Base-by-base conservation (phyloP, 352 stramenopile species). In the Phytophthora citricola region DNA sequence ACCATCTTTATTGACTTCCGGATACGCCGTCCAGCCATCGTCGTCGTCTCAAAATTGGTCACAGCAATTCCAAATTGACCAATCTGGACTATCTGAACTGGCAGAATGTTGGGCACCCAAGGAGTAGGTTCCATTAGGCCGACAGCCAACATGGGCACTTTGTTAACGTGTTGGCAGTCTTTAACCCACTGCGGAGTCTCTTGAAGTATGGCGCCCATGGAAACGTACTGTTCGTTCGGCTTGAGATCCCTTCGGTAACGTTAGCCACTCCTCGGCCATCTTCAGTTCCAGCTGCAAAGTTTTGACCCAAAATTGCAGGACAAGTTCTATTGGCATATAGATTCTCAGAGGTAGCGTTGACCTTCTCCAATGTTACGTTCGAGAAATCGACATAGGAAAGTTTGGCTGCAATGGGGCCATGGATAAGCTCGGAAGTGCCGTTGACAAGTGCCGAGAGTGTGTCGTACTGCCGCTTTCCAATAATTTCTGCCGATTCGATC, bases 11-110 rank as follows among this genome's bases (percentile, higher is more conserved):
- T 38, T 0, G 75, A 78, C 2, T 62, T 20, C 11, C 74, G 64
- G 11, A 91, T 83, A 3, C 83, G 69, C 26, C 79, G 63, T 3
- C 83, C 83, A 15, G 81, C 51, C 83, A 90, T 91, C 1, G 79
- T 89, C 4, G 81, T 75, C 7, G 83, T 79, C 61, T 91, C 83
- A 39, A 90, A 90, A 32, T 72, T 83, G 22, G 77, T 75, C 5
- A 81, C 68, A 8, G 76, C 79, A 12, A 92, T 52, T 10, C 57
- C 79, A 22, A 92, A 71, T 34, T 85, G 75, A 5, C 81, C 83
- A 27, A 91, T 55, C 39, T 83, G 76, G 34, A 87, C 62, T 4
- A 90, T 59, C 31, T 91, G 81, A 5, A 91, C 68, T 2, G 81
- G 78, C 9, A 91, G 46, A n/a, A 89, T 66, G 4, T 57, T 69